phyloP scores from a whole-genome alignment of 129 eudicot species.

The Glebionis coronaria region DNA sequence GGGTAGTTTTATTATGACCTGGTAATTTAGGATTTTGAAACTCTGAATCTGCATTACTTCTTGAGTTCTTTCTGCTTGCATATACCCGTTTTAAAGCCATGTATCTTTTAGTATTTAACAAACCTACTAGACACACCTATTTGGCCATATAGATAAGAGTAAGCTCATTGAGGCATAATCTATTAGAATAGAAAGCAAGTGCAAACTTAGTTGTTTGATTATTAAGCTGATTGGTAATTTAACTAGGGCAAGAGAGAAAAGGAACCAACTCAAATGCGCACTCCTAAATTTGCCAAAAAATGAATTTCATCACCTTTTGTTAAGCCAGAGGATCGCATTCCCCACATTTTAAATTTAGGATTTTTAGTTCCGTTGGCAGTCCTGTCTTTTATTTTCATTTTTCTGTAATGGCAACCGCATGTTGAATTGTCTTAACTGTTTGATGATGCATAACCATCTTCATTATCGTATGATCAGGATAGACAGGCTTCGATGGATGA shows the following conservation, averaged over 20 bases:
- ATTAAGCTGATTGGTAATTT: not conserved
- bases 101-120: not conserved
- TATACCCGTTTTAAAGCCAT: too few relatives aligned
- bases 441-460: constrained; percentile 19
- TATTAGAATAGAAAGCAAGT: not conserved
- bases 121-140: not conserved
- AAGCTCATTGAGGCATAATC: not conserved
- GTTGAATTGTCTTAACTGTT: not conserved
- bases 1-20: not conserved
- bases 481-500: constrained; percentile 50
- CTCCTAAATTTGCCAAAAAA: too few relatives aligned
- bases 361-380: too few relatives aligned
- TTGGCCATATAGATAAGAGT: not conserved
- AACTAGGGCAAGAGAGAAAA: too few relatives aligned
- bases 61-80: not conserved
- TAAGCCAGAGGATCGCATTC: too few relatives aligned
- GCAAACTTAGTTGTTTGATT: not conserved
- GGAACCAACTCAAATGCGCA: too few relatives aligned
- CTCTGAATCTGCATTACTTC: not conserved
- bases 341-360: too few relatives aligned
- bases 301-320: too few relatives aligned
- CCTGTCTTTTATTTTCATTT: not conserved
- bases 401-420: not conserved
- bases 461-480: constrained; percentile 45
- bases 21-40: not conserved